These are phyloP conservation scores for Tolypocladium ophioglossoides DNA, from an alignment of 2,329 filamentous ascomycete species.

Conservation along the genomic window DNA sequence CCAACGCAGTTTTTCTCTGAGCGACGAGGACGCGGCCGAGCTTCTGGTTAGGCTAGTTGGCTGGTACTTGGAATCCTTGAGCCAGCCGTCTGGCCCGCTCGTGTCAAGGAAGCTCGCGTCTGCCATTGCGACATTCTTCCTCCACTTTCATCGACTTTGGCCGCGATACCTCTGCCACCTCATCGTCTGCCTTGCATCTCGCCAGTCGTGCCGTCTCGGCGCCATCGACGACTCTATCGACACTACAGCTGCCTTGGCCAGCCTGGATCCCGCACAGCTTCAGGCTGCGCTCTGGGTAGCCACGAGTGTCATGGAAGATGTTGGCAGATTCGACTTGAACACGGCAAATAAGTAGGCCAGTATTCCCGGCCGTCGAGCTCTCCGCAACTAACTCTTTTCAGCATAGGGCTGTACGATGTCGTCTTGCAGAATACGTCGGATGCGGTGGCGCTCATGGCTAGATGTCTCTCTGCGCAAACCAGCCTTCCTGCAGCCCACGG, in stretches of 20 bases:
- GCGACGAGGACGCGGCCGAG: constrained; percentile 44
- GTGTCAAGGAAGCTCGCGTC: constrained; percentile 67
- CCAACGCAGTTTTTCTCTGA: constrained; percentile 33
- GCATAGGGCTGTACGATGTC: constrained; percentile 26
- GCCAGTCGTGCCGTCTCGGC: constrained; percentile 11
- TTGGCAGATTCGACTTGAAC: constrained; percentile 50
- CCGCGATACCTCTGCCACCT: constrained; percentile 53
- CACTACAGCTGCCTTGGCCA: constrained; percentile 34
- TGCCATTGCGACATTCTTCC: constrained; percentile 65
- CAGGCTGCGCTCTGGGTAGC: constrained; percentile 55
- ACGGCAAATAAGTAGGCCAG: constrained; percentile 41
- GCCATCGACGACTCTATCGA: constrained; percentile 22
- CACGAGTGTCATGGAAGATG: constrained; percentile 24
- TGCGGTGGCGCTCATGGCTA: constrained; percentile 27
- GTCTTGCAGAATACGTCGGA: constrained; percentile 30
- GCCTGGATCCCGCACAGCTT: constrained; percentile 34
- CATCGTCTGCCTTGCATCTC: constrained; percentile 37
- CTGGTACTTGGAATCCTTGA: constrained; percentile 49
- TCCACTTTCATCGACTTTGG: constrained; percentile 61
- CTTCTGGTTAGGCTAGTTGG: constrained; percentile 50
- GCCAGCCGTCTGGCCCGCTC: constrained; percentile 42
- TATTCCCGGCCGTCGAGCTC: not conserved
- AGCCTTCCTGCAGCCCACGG: constrained; percentile 27
- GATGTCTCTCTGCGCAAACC: constrained; percentile 21
- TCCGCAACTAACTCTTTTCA: constrained; percentile 11